phyloP scores from a whole-genome alignment of 2,329 filamentous ascomycete species.

The Dendrostoma leiphaemia region DNA sequence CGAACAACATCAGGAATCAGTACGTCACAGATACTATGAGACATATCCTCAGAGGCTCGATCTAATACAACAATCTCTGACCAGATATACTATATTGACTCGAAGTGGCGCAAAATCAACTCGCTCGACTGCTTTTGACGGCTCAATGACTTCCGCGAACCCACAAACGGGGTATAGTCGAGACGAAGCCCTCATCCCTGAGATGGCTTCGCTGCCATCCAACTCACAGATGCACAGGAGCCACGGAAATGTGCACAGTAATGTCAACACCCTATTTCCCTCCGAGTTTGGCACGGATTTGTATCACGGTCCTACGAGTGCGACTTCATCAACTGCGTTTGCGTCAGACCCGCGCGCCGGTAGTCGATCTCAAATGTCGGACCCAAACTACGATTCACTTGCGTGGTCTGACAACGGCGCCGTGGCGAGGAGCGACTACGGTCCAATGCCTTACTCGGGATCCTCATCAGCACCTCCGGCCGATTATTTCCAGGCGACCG shows the following conservation, averaged over 20 bases:
- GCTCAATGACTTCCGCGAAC: background rate
- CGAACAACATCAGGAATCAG: constrained; percentile 4
- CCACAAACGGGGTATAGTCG: background rate
- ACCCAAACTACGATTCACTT: background rate
- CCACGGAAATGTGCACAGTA: no score
- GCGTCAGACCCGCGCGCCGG: background rate
- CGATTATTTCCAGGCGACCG: background rate
- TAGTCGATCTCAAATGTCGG: background rate
- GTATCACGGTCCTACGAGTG: background rate
- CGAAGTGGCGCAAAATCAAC: background rate
- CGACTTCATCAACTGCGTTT: background rate
- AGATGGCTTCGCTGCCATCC: background rate
- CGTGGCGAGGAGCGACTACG: background rate
- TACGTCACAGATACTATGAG: background rate
- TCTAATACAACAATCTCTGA: background rate
- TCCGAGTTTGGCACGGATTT: background rate
- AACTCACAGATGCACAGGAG: background rate
- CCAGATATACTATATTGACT: constrained; percentile 1
- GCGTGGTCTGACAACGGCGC: background rate
- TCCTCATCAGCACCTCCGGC: background rate
- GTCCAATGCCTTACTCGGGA: background rate
- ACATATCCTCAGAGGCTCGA: no score
- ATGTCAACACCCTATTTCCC: background rate
- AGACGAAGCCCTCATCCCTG: background rate
- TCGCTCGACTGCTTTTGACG: background rate